Conservation (phyloP, 2,329 filamentous ascomycete species). For the Colletotrichum theobromicola region DNA sequence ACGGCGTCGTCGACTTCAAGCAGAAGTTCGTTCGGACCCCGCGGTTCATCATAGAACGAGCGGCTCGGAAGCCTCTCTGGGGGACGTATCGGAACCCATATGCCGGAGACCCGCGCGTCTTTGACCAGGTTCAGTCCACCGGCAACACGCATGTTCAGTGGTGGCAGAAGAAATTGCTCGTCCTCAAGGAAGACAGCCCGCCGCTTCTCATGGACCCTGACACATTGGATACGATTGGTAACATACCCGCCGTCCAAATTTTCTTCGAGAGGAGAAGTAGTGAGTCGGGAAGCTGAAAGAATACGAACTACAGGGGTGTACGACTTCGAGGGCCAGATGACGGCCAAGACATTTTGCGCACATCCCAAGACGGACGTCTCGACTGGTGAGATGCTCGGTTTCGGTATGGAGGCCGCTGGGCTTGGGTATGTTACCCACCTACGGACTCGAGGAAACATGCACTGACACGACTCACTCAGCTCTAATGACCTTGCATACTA, state of each 20-base stretch:
- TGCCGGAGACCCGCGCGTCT: not conserved
- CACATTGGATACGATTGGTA: not conserved
- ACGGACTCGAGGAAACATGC: not conserved
- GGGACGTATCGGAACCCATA: not conserved
- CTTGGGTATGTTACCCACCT: not conserved
- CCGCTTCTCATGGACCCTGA: not conserved
- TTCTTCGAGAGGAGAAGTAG: not conserved
- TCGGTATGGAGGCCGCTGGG: not conserved
- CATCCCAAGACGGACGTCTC: not conserved
- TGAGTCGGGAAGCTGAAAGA: not conserved
- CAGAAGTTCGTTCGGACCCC: not conserved
- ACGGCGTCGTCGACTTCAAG: not conserved
- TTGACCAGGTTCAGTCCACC: not conserved
- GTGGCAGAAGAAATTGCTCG: not conserved
- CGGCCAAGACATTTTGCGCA: not conserved
- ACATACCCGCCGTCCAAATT: accelerated
- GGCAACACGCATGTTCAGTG: not conserved
- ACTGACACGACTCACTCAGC: not conserved
- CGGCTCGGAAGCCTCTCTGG: not conserved
- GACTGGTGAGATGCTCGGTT: not conserved
- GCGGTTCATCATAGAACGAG: not conserved
- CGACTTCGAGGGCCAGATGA: not conserved
- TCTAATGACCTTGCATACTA: not conserved
- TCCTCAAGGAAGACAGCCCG: not conserved
- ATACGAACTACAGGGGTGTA: not conserved